phyloP scores from a whole-genome alignment of 2,329 filamentous ascomycete genomes.

The Cercospora sp. region DNA sequence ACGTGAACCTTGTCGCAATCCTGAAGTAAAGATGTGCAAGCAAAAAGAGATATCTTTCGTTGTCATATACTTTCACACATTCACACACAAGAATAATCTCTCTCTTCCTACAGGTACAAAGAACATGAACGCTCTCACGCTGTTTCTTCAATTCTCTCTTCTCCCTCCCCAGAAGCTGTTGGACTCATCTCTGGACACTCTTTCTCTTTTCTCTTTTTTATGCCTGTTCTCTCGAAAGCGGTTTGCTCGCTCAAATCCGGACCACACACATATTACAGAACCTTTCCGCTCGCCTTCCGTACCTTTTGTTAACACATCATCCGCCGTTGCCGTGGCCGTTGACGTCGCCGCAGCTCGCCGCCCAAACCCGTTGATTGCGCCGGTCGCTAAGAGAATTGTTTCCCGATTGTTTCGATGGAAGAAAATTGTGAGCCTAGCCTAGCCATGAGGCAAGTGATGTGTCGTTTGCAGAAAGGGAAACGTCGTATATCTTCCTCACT shows the following conservation, averaged over 20 bases:
- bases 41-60: background rate
- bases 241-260: background rate
- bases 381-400: background rate
- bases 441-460: background rate
- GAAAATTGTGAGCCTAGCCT: background rate
- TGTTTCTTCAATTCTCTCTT: background rate
- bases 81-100: background rate
- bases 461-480: background rate
- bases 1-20: too few species aligned
- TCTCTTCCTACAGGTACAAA: background rate
- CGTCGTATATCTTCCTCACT: slow-evolving; percentile 12
- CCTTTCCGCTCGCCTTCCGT: background rate
- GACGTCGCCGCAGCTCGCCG: background rate
- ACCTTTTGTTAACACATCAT: background rate
- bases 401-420: background rate
- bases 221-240: background rate
- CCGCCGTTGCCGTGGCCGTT: background rate
- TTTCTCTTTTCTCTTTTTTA: background rate
- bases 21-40: background rate
- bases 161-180: background rate
- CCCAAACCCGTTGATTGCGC: background rate
- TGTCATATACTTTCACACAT: background rate
- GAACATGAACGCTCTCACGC: background rate
- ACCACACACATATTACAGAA: background rate
- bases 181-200: background rate